These are phyloP conservation scores for Pseudohyphozyma bogoriensis DNA, from an alignment of 768 basidiomycete genomes.

Conservation along the genomic window DNA sequence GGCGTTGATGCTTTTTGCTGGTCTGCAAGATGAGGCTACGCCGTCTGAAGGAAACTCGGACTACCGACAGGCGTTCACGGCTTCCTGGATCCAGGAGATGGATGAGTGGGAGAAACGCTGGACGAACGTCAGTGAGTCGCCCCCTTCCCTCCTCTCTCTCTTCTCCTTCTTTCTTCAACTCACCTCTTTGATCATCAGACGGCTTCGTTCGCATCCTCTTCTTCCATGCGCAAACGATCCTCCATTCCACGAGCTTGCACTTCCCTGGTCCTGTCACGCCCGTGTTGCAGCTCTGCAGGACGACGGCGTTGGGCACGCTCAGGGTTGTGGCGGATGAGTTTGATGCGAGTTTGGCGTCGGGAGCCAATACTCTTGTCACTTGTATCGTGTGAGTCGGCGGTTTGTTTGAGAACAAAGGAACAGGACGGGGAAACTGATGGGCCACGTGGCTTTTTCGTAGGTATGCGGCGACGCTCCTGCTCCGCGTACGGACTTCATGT, in stretches of 20 bases:
- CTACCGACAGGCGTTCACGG: slow-evolving; percentile 10
- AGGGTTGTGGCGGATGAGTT: too few relatives aligned
- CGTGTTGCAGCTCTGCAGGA: slow-evolving; percentile 15
- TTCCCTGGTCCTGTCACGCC: slow-evolving; percentile 21
- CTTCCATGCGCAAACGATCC: slow-evolving; percentile 20
- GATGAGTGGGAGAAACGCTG: not conserved
- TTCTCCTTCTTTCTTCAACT: not conserved
- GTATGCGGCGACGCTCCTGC: too few relatives aligned
- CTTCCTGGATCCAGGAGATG: slow-evolving; percentile 7
- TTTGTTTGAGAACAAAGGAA: too few relatives aligned
- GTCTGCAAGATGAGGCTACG: not conserved
- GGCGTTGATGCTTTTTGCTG: slow-evolving; percentile 12
- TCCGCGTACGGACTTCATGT: too few relatives aligned
- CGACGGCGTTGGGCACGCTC: slow-evolving; percentile 10
- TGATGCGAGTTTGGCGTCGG: too few relatives aligned
- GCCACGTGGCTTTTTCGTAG: too few relatives aligned
- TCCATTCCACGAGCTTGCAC: slow-evolving; percentile 6
- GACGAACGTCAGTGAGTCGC: not conserved
- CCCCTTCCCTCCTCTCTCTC: not conserved
- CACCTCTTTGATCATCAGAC: not conserved
- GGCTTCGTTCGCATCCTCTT: slow-evolving; percentile 11
- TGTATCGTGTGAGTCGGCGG: too few relatives aligned
- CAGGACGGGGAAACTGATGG: too few relatives aligned
- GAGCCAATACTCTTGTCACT: too few relatives aligned
- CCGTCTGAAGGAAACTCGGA: not conserved